Evolutionary conservation across 192 early-diverging fungal genomes (phyloP).

Genomic region (Gamsiella multidivaricata): DNA sequence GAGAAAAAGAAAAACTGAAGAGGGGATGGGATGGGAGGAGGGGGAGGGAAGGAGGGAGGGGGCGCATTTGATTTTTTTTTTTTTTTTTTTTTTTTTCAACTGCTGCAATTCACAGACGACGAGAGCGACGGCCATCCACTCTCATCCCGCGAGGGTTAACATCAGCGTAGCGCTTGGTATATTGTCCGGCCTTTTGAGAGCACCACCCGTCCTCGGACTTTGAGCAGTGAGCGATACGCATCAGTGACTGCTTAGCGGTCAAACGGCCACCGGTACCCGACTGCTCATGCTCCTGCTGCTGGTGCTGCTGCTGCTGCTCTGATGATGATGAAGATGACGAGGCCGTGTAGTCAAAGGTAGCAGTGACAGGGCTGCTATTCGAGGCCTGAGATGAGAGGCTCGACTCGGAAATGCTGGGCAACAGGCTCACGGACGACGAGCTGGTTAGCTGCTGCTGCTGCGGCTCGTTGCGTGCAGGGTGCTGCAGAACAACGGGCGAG

Average conservation of each 20-base stretch:
- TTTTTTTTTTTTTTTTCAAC: slow-evolving; percentile 3
- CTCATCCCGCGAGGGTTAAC: slow-evolving; percentile 13
- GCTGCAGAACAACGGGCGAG: slow-evolving; percentile 18
- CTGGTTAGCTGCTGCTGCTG: no score
- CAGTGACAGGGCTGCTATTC: not conserved
- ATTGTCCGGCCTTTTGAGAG: slow-evolving; percentile 39
- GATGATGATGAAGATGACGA: not conserved
- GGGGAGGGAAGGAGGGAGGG: no score
- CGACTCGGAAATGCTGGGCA: slow-evolving; percentile 35
- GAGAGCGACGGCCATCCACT: slow-evolving; percentile 31
- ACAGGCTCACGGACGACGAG: not conserved
- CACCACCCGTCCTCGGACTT: slow-evolving; percentile 39
- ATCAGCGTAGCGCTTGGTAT: slow-evolving; percentile 27
- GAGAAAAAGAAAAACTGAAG: no score
- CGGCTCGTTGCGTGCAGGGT: slow-evolving; percentile 1
- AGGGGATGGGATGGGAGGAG: no score
- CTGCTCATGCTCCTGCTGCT: slow-evolving; percentile 1
- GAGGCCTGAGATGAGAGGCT: not conserved
- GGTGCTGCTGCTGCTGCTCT: not conserved
- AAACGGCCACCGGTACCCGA: slow-evolving; percentile 2
- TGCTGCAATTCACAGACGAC: slow-evolving; percentile 20
- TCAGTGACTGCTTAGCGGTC: slow-evolving; percentile 40
- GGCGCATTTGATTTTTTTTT: no score
- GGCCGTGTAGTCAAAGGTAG: not conserved
- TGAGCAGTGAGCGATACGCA: slow-evolving; percentile 37